Percentiles rank a stretch among this genome's conserved stretches.
phyloP scores from a whole-genome alignment of 2,329 filamentous ascomycete species.

The Apiospora arundinis region DNA sequence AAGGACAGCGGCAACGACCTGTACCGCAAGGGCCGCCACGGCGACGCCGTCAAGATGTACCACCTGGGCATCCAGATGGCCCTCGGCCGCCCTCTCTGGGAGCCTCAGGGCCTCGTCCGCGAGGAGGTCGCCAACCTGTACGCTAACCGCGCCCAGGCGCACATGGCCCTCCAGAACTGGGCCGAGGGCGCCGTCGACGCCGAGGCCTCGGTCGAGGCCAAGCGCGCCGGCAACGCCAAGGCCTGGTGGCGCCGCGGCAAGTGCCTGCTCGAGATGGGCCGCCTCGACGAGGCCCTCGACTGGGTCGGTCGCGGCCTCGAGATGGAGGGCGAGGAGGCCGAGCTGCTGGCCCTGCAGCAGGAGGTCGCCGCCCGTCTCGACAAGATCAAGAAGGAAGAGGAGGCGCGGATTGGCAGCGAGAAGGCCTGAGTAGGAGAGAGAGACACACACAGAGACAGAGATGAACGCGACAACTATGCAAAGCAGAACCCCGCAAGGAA shows the following conservation, averaged over 20 bases:
- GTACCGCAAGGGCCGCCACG: constrained; percentile 78
- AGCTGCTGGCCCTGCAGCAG: constrained; percentile 67
- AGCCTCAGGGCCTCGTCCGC: constrained; percentile 80
- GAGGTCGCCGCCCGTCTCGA: constrained; percentile 61
- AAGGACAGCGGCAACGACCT: constrained; percentile 85
- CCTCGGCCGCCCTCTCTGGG: constrained; percentile 81
- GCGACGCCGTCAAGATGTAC: constrained; percentile 82
- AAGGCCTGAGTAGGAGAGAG: neutral
- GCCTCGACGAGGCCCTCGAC: constrained; percentile 79
- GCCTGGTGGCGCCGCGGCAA: constrained; percentile 90
- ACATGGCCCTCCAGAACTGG: constrained; percentile 85
- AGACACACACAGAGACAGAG: neutral
- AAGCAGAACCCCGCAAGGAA: neutral
- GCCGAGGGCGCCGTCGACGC: constrained; percentile 87
- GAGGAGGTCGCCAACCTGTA: constrained; percentile 85
- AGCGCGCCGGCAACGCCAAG: constrained; percentile 87
- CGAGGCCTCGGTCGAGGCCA: constrained; percentile 85
- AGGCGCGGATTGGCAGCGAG: neutral
- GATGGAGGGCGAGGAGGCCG: constrained; percentile 75
- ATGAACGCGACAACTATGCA: too few species aligned
- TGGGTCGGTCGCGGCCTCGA: constrained; percentile 82
- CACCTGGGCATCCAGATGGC: constrained; percentile 91
- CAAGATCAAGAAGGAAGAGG: constrained; percentile 41
- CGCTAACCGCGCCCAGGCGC: constrained; percentile 87
- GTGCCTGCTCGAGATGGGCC: constrained; percentile 89